A percentile compares a stretch with the other conserved stretches of the same genome.
Conservation (phyloP, 176 grass and related monocot genomes). For the Puccinellia tenuiflora region DNA sequence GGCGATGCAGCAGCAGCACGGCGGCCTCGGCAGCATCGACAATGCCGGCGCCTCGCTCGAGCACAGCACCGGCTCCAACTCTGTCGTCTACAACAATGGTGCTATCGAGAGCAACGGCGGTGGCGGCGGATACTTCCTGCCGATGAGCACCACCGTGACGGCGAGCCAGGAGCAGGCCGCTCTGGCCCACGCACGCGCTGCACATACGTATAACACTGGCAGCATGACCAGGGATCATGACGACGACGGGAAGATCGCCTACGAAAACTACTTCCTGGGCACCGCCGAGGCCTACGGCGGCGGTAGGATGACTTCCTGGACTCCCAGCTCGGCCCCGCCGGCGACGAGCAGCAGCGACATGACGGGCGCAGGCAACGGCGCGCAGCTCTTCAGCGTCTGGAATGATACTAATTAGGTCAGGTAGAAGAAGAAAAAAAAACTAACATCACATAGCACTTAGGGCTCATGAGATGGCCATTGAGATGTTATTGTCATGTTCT, state of each 20-base stretch:
- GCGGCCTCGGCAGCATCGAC: constrained; percentile 41
- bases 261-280: constrained; percentile 32
- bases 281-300: constrained; percentile 24
- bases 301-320: constrained; percentile 23
- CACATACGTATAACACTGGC: not conserved
- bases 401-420: constrained; percentile 39
- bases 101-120: constrained; percentile 14
- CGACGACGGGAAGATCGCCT: constrained; percentile 34
- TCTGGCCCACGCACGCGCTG: not conserved
- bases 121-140: constrained; percentile 38
- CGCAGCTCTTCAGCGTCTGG: constrained; percentile 62
- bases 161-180: constrained; percentile 19
- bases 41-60: constrained; percentile 36
- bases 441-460: constrained; percentile 29
- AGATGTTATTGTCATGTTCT: constrained; percentile 27
- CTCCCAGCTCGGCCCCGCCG: not conserved
- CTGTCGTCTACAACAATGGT: constrained; percentile 58
- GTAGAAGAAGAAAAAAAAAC: constrained; percentile 15
- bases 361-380: constrained; percentile 15
- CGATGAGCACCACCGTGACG: constrained; percentile 31
- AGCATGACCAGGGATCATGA: constrained; percentile 19
- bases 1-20: not conserved
- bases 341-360: constrained; percentile 38
- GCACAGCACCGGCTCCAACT: constrained; percentile 72
- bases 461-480: constrained; percentile 25